A percentile compares a stretch with the other conserved stretches of the same genome.
phyloP scores from a whole-genome alignment of 148 eudicot genomes.

The Fallopia convolvulus region DNA sequence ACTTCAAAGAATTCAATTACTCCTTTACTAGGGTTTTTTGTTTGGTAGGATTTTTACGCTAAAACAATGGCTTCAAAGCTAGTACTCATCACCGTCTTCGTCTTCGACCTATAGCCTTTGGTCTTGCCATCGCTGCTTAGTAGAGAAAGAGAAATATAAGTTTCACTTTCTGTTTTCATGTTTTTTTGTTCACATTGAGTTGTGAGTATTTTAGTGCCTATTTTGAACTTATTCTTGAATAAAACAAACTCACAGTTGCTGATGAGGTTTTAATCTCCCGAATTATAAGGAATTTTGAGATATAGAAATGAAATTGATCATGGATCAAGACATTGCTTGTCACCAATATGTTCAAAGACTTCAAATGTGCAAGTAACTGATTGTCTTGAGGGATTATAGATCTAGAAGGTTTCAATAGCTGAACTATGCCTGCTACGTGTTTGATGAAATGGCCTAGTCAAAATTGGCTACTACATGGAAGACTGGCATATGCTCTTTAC shows the following conservation, averaged over 20 bases:
- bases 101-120: conserved; percentile 56
- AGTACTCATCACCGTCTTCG: conserved; percentile 27
- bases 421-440: neutral
- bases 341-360: neutral
- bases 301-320: neutral
- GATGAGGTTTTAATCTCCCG: neutral
- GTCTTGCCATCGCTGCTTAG: conserved; percentile 65
- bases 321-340: neutral
- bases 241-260: neutral
- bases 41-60: neutral
- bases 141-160: conserved; percentile 54
- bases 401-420: neutral
- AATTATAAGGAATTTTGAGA: neutral
- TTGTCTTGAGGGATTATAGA: neutral
- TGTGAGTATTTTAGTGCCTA: neutral
- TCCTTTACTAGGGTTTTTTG: no score
- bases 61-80: conserved; percentile 47
- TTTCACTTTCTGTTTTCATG: neutral
- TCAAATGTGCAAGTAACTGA: neutral
- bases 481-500: no score
- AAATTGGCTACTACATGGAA: neutral
- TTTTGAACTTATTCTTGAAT: neutral
- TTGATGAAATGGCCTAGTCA: neutral
- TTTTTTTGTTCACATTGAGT: neutral
- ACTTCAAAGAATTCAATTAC: no score